Evolutionary conservation across 495 filamentous ascomycete species (phyloP), one percentile per base, ranked within the genome.

Genomic region (Talaromyces wortmannii): DNA sequence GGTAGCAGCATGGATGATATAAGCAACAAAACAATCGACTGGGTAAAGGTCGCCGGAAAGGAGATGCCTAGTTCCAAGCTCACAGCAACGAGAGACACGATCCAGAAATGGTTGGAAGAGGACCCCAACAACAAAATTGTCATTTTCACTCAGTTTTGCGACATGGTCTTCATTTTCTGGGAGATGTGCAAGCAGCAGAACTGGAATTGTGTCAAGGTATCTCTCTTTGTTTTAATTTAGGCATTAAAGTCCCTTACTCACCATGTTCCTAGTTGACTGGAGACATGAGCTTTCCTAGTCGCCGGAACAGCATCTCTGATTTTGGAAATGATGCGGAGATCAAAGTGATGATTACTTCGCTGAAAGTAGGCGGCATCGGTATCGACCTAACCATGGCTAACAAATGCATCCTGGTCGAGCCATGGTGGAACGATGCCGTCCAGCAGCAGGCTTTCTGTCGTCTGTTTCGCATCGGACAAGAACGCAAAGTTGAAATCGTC

Each of bases 391-490:
- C 80, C 0, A 66, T 67, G 45, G 83, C 81, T 0, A 82, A 79
- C 50, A 76, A 82, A 32, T 81, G 83, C 46, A 78, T 85, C 13
- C 68, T 77, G 1, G 51, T 84, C 0, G 83, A 86, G 52, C 69
- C 78, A 0, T 86, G 82, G 82, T 87, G 80, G 80, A 86, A 86
- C 51, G 69, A 68, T 36, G 63, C 67, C 31, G 47, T 70, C 0
- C 69, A 77, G 51, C 56, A 71, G 48, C 72, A 76, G 67, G 86
- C 86, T 0, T 86, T 86, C 59, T 82, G 77, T 31, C 79, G 85
- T 0, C 70, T 88, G 6, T 80, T 77, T 52, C 76, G 85, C 4
- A 85, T 86, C 16, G 85, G 86, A 0, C 85, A 90, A 50, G 50
- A 56, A 2, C 71, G 78, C 3, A 61, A 77, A 13, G 83, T 86